phyloP scores from a whole-genome alignment of 2,329 filamentous ascomycete genomes.

The Exophiala lecanii-corni region DNA sequence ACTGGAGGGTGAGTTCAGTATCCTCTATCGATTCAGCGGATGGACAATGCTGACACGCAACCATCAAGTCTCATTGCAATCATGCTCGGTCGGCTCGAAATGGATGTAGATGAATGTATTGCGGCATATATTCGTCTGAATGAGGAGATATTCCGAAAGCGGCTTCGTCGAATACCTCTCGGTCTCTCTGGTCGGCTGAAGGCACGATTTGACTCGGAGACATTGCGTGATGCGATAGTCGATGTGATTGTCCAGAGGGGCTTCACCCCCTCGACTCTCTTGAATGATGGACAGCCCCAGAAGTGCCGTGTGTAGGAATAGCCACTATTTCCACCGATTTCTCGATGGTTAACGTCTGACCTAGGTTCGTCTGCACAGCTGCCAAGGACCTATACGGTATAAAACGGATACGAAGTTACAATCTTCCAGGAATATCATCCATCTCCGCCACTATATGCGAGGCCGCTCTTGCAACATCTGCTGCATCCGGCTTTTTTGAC shows the following conservation, averaged over 20 bases:
- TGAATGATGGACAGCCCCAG: slow-evolving; percentile 24
- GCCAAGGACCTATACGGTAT: slow-evolving; percentile 14
- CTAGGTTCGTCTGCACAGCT: slow-evolving; percentile 24
- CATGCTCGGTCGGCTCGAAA: slow-evolving; percentile 34
- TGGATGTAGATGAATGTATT: slow-evolving; percentile 32
- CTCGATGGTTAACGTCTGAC: slow-evolving; percentile 7
- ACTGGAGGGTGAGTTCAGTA: too few species aligned
- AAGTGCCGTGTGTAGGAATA: slow-evolving; percentile 26
- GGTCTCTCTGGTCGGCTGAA: not conserved
- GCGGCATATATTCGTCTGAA: slow-evolving; percentile 28
- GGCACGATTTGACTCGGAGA: slow-evolving; percentile 26
- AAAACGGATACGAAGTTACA: slow-evolving; percentile 28
- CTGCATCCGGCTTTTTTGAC: slow-evolving; percentile 40
- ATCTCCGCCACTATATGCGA: slow-evolving; percentile 37
- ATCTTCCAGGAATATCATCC: slow-evolving; percentile 16
- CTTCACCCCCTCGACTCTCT: slow-evolving; percentile 16
- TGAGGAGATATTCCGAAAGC: slow-evolving; percentile 26
- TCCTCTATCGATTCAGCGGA: too few species aligned
- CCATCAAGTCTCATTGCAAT: slow-evolving; percentile 31
- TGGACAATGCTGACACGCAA: too few species aligned
- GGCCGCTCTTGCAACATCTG: slow-evolving; percentile 42
- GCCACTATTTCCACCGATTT: too few species aligned
- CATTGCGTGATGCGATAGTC: slow-evolving; percentile 26
- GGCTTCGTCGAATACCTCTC: not conserved
- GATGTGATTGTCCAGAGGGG: slow-evolving; percentile 19